phyloP scores from a whole-genome alignment of 1,284 basidiomycete species.

The Vanrija sp. region DNA sequence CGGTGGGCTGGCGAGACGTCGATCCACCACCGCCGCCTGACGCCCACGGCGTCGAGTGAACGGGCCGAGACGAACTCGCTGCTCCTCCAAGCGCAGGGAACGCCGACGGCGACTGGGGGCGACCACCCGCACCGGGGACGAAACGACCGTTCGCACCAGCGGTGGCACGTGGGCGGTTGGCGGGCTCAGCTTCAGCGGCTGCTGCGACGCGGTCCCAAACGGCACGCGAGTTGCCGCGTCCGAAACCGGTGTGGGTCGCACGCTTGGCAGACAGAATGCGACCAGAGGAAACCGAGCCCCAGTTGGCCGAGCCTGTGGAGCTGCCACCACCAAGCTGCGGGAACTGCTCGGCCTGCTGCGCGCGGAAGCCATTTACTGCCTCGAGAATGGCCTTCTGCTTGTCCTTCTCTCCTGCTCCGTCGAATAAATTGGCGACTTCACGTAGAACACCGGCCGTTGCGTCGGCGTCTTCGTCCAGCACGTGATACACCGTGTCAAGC shows the following conservation, averaged over 20 bases:
- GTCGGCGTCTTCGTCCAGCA: conserved; percentile 74
- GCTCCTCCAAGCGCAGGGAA: conserved; percentile 39
- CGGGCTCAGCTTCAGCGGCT: conserved; percentile 63
- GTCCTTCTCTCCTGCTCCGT: conserved; percentile 65
- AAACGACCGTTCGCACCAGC: conserved; percentile 36
- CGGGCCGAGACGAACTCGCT: conserved; percentile 9
- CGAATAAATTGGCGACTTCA: conserved; percentile 70
- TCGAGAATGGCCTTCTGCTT: conserved; percentile 70
- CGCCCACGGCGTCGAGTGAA: conserved; percentile 44
- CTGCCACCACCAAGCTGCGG: conserved; percentile 61
- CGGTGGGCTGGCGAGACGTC: conserved; percentile 28
- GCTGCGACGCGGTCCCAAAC: conserved; percentile 84
- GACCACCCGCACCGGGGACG: conserved; percentile 35
- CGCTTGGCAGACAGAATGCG: conserved; percentile 79
- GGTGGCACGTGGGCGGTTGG: conserved; percentile 49
- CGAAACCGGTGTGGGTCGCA: conserved; percentile 55
- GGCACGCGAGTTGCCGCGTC: conserved; percentile 57
- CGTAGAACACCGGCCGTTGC: conserved; percentile 72
- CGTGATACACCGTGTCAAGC: conserved; percentile 78
- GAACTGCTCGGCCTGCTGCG: conserved; percentile 78
- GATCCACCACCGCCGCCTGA: conserved; percentile 36
- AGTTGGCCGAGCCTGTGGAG: conserved; percentile 58
- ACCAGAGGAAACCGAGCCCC: conserved; percentile 72
- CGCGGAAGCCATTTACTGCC: conserved; percentile 78
- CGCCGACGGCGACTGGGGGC: conserved; percentile 8